Base-by-base conservation (phyloP, 148 eudicot species). In the Rhododendron simsii region DNA sequence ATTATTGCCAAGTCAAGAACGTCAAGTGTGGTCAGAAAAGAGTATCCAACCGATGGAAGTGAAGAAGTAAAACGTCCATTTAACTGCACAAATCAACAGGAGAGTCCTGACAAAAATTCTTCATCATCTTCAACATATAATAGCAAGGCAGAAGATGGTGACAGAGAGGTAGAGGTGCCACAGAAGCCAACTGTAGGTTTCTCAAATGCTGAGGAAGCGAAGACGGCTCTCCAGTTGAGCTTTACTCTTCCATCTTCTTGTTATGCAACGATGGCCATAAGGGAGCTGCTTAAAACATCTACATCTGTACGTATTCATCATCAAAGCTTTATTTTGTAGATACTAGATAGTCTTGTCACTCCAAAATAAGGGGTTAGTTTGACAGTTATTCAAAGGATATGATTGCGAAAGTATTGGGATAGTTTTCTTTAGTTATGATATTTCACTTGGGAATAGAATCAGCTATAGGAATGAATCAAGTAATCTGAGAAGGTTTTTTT, bases 221-320 rank as follows among this genome's bases (percentile, higher is more conserved):
- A 93, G 86, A 87, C 87, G 71, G 99, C 99, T 90, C 93, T 96
- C 82, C 94, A 96, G 88, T 90, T 96, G 89, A 88, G 95, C 90
- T 93, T 95, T 86, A 96, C 94, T 78, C 98, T 96, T 84, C 97
- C 99, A 39, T 89, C 99, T 86, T 96, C 99, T 83, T 91, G 98
- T 91, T 96, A 96, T 86, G 99, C 98, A n/a, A 96, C 99, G 23
- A 95, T 96, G 98, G 99, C 98, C 81, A 92, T 96, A 84, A 95
- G 99, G 93, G 99, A 96, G 91, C 96, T 96, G 86, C 98, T 96
- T 82, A 96, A 96, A 88, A 93, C 98, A 71, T 96, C 99, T 69
- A 95, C 99, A 86, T 96, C 98, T 28, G 99, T 96, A 92, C 10
- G 98, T 84, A 48, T 75, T 86, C 14, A 44, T 21, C 14, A 7